These are phyloP conservation scores for Zymoseptoria ardabiliae DNA, from an alignment of 2,329 filamentous ascomycete genomes.

Conservation along the genomic window DNA sequence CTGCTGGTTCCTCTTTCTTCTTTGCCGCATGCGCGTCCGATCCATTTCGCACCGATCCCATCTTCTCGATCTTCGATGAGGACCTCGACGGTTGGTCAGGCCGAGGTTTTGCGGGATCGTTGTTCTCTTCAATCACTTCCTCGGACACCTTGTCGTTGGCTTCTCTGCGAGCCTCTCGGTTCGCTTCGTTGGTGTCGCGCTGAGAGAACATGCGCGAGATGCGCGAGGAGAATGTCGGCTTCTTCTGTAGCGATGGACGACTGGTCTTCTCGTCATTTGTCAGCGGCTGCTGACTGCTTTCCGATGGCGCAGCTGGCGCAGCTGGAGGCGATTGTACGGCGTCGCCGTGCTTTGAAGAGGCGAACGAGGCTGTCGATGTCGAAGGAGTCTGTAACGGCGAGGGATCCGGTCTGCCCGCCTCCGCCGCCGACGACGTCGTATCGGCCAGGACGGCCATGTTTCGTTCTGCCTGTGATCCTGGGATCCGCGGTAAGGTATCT, in stretches of 20 bases:
- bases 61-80: conserved; percentile 25
- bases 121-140: conserved; percentile 21
- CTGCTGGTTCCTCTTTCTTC: conserved; percentile 25
- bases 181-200: conserved; percentile 23
- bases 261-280: conserved; percentile 20
- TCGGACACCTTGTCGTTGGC: conserved; percentile 23
- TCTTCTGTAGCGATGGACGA: conserved; percentile 26
- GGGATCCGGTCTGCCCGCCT: conserved; percentile 1
- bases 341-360: conserved; percentile 25
- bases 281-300: conserved; percentile 3
- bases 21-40: conserved; percentile 17
- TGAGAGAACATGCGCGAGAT: conserved; percentile 38
- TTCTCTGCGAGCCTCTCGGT: conserved; percentile 14
- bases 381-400: conserved; percentile 30
- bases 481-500: background rate
- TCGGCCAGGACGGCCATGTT: conserved; percentile 10
- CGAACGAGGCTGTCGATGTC: conserved; percentile 35
- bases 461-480: background rate
- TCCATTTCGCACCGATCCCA: conserved; percentile 20
- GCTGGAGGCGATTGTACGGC: conserved; percentile 9
- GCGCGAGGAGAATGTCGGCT: conserved; percentile 33
- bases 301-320: conserved; percentile 4
- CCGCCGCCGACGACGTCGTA: conserved; percentile 8
- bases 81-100: conserved; percentile 24
- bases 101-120: conserved; percentile 14